Evolutionary conservation across 2,329 filamentous ascomycete species (phyloP), one percentile per base, ranked within the genome.

Genomic region (Colletotrichum phormii): DNA sequence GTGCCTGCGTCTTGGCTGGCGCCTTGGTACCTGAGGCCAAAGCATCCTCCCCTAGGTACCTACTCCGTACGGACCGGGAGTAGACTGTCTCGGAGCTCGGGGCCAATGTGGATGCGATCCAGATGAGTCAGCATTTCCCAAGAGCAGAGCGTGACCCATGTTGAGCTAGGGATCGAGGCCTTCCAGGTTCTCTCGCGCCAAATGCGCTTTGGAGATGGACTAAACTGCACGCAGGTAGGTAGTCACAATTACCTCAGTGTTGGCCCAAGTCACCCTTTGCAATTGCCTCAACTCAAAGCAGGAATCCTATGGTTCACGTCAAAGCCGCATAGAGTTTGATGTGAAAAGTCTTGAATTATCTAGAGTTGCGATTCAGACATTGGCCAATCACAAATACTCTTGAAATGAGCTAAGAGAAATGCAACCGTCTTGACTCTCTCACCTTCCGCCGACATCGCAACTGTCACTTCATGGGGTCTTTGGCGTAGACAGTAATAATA

Each of bases 21-120:
- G 59, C 65, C 59, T 72, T 60, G 42, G 18, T 72, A 51, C 70
- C 65, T 72, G 70, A 72, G 70, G 70, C 70, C 59, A 51, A 6
- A 8, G 26, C 2, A 46, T 33, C 24, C n/a, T 42, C 37, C 37
- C 5, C 37, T 42, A 18, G 37, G 37, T 29, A 29, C 24, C 24
- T 26, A 26, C 26, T 29, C 26, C 26, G 26, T 29, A 29, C 26
- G 26, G 26, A 29, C 26, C 26, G 26, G 26, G 26, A 29, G 26
- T 18, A 18, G 33, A 37, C 42, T n/a, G 70, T 54, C 53, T 69
- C 70, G 54, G 65, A 64, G 59, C 65, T 69, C 54, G 65, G 65
- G 55, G 29, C 51, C 26, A 33, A 24, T 13, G 49, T 29, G 54
- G 33, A 49, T 55, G 55, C 54, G 46, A 26, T 35, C 11, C 5